These are phyloP conservation scores for Colletotrichum sp. DNA, from an alignment of 2,329 filamentous ascomycete genomes.

Conservation along the genomic window DNA sequence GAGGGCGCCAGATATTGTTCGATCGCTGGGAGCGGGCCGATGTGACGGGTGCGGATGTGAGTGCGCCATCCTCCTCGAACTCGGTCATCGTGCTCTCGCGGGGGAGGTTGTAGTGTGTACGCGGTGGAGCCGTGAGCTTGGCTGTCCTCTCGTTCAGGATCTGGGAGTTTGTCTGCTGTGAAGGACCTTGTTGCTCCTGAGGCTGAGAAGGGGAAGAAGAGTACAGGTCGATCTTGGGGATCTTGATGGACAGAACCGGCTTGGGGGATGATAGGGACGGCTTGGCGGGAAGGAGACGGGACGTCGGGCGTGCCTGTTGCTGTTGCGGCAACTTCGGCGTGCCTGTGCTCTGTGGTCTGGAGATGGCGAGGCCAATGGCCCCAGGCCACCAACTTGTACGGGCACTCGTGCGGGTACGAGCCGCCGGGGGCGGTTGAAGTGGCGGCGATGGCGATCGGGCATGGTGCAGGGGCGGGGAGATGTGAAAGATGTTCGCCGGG, in stretches of 20 bases:
- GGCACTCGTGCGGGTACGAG: constrained; percentile 12
- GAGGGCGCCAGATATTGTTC: constrained; percentile 56
- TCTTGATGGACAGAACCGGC: constrained; percentile 47
- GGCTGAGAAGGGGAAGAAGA: background rate
- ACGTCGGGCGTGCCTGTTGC: constrained; percentile 35
- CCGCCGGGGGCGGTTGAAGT: background rate
- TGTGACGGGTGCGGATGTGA: constrained; percentile 23
- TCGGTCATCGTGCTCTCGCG: constrained; percentile 55
- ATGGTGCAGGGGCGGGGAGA: constrained; percentile 44
- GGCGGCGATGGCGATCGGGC: constrained; percentile 28
- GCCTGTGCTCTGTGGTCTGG: constrained; percentile 31
- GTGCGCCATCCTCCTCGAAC: constrained; percentile 56
- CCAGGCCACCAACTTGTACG: constrained; percentile 36
- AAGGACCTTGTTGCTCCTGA: background rate
- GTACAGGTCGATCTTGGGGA: constrained; percentile 29
- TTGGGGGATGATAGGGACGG: constrained; percentile 30
- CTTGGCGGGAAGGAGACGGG: constrained; percentile 50
- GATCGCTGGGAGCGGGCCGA: constrained; percentile 32
- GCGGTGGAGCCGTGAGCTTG: constrained; percentile 20
- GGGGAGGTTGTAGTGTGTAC: constrained; percentile 21
- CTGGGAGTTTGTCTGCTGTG: constrained; percentile 21
- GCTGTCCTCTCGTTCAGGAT: constrained; percentile 10
- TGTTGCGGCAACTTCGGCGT: constrained; percentile 9
- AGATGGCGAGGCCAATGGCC: constrained; percentile 51
- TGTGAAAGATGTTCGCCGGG: constrained; percentile 37